phyloP scores from a whole-genome alignment of 768 basidiomycete species.

The Trametes gibbosa region DNA sequence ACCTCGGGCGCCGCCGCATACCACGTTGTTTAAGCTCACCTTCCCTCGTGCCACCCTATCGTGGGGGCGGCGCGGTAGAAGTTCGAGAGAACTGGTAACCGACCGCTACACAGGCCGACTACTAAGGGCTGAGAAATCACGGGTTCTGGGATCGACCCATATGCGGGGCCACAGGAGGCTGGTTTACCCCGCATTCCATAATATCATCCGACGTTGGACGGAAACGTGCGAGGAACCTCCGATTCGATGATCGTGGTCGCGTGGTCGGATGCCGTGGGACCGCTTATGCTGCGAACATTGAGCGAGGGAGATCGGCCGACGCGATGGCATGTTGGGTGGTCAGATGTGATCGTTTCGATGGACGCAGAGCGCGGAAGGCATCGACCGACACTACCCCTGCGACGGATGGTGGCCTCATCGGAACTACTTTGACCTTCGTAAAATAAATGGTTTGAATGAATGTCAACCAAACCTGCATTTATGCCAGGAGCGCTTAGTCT shows the following conservation, averaged over 20 bases:
- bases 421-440: too few relatives aligned
- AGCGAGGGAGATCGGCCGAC: not conserved
- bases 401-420: too few relatives aligned
- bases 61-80: not conserved
- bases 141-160: not conserved
- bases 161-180: not conserved
- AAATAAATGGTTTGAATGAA: too few relatives aligned
- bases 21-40: slow-evolving; percentile 1
- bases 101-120: not conserved
- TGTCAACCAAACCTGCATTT: too few relatives aligned
- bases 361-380: not conserved
- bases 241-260: not conserved
- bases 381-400: not conserved
- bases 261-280: not conserved
- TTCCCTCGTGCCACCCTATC: not conserved
- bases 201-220: not conserved
- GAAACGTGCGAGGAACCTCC: not conserved
- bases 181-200: not conserved
- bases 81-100: not conserved
- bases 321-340: not conserved
- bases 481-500: too few relatives aligned
- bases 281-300: not conserved
- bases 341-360: not conserved
- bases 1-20: not conserved
- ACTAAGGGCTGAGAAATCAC: not conserved